Conservation (phyloP, 805 yeast species). For the Ogataea henricii region DNA sequence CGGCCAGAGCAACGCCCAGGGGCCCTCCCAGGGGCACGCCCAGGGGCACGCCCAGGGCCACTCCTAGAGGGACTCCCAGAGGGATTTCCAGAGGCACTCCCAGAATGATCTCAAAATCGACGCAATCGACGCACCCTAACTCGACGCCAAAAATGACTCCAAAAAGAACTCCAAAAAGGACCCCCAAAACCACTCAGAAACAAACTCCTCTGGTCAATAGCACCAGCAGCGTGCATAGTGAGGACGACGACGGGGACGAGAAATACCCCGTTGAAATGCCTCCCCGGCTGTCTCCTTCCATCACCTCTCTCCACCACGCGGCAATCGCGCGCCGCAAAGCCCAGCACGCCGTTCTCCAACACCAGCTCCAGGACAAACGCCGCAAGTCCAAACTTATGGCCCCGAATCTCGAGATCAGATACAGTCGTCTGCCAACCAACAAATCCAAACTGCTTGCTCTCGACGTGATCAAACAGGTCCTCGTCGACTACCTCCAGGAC, state of each 20-base stretch:
- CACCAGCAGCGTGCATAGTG: no score
- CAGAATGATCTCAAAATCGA: no score
- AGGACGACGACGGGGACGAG: no score
- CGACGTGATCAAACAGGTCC: slow-evolving; percentile 36
- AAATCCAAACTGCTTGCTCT: slow-evolving; percentile 32
- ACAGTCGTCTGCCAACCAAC: slow-evolving; percentile 32
- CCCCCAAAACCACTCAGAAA: slow-evolving; percentile 2
- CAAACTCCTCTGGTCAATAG: background rate
- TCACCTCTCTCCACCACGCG: slow-evolving; percentile 4
- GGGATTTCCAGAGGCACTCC: no score
- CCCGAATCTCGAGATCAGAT: slow-evolving; percentile 24
- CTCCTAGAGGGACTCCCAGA: background rate
- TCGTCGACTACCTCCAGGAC: slow-evolving; percentile 31
- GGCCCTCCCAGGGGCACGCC: background rate
- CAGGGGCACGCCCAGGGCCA: background rate
- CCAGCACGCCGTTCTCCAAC: slow-evolving; percentile 7
- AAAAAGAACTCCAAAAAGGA: slow-evolving; percentile 5
- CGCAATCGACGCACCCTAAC: no score
- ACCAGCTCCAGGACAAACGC: slow-evolving; percentile 14
- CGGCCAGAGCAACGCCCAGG: background rate
- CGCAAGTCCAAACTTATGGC: background rate
- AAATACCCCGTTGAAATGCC: no score
- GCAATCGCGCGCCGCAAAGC: slow-evolving; percentile 7
- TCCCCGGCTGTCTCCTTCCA: no score
- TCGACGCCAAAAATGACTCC: slow-evolving; percentile 8